Percentiles rank a stretch among this genome's conserved stretches.
phyloP scores from a whole-genome alignment of 306 rosid genomes.

The Quercus cerris region DNA sequence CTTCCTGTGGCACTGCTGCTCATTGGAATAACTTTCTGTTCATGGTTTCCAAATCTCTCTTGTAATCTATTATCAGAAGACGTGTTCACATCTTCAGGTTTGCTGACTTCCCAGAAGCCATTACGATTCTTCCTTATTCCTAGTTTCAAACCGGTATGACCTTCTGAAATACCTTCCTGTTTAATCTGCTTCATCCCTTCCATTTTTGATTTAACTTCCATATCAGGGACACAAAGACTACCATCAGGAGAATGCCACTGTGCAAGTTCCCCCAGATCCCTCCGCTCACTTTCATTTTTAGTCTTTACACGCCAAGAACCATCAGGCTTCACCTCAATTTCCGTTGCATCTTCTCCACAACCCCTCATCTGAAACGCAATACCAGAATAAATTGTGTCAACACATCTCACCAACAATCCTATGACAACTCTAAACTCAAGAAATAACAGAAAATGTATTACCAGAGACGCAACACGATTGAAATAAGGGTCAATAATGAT shows the following conservation, averaged over 20 bases:
- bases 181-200: constrained; percentile 69
- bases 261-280: constrained; percentile 69
- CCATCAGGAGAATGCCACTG: constrained; percentile 87
- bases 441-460: constrained; percentile 28
- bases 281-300: constrained; percentile 75
- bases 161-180: constrained; percentile 79
- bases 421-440: constrained; percentile 3
- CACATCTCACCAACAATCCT: constrained; percentile 1
- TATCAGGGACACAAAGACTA: constrained; percentile 41
- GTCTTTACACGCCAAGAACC: constrained; percentile 93
- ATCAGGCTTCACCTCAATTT: constrained; percentile 94
- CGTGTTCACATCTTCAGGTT: constrained; percentile 59
- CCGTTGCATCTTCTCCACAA: constrained; percentile 89
- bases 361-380: constrained; percentile 59
- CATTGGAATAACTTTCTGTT: constrained; percentile 81
- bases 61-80: constrained; percentile 57
- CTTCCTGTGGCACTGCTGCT: constrained; percentile 93
- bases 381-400: constrained; percentile 2
- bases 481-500: constrained; percentile 89
- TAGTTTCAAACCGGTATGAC: constrained; percentile 64
- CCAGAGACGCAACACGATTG: constrained; percentile 73
- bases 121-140: constrained; percentile 71
- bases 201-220: constrained; percentile 34
- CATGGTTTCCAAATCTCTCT: constrained; percentile 51
- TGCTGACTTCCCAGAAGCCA: constrained; percentile 88